phyloP scores from a whole-genome alignment of 129 eudicot species.

The Flaveria trinervia region DNA sequence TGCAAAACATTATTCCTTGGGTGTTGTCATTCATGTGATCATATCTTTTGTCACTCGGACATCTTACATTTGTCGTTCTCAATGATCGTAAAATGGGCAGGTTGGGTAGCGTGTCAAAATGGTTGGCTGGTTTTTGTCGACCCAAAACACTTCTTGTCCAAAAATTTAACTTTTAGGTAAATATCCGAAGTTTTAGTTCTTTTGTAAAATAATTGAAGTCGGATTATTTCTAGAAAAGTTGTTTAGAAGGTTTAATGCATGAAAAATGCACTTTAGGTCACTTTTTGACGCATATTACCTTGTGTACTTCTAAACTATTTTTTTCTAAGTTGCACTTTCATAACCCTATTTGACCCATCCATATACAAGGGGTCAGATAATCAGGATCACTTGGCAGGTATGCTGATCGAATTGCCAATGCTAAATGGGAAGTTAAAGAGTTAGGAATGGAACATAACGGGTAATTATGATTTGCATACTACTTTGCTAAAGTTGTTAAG shows the following conservation, averaged over 20 bases:
- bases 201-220: not conserved
- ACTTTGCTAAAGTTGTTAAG: not conserved
- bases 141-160: slow-evolving; percentile 2
- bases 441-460: slow-evolving; percentile 96
- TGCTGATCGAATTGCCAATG: slow-evolving; percentile 85
- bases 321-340: not conserved
- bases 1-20: not conserved
- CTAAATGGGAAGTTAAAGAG: slow-evolving; percentile 98
- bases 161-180: not conserved
- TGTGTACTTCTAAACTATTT: not conserved
- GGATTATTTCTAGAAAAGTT: not conserved
- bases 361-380: not conserved
- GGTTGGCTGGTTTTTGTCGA: not conserved
- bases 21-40: not conserved
- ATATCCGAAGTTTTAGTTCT: not conserved
- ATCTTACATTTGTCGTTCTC: slow-evolving; percentile 3
- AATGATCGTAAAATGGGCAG: not conserved
- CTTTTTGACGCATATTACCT: not conserved
- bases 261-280: not conserved
- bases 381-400: slow-evolving; percentile 62
- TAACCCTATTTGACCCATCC: not conserved
- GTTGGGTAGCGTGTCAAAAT: slow-evolving; percentile 10
- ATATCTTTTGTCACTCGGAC: not conserved
- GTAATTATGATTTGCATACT: slow-evolving; percentile 37
- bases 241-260: not conserved